Evolutionary conservation across 768 basidiomycete species (phyloP), one percentile per base, ranked within the genome.

Genomic region (Xerocomus spinulosus): DNA sequence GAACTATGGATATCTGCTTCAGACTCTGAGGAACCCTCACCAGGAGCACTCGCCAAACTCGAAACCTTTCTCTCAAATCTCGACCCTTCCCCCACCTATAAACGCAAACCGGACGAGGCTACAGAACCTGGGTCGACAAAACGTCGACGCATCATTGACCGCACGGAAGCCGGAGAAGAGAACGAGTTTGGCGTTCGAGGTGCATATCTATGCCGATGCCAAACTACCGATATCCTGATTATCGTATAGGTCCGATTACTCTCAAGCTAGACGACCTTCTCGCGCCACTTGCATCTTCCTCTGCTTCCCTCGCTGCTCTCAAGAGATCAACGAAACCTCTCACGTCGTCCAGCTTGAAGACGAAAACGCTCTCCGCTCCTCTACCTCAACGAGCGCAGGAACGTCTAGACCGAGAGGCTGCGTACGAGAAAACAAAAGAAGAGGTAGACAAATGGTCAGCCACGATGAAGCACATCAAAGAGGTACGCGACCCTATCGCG

Each of bases 361-460:
- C 69, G 20, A 75, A 77, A 51, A 73, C 85, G 0, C 74, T 95
- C 6, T 70, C 90, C 4, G 91, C 90, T 0, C 95, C 95, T 0
- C 72, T 99, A 0, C 92, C 92, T 9, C 83, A 85, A 18, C 79
- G 92, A 26, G 80, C 85, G 0, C 90, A 96, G 63, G 93, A 96
- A 51, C 84, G 88, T 36, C 71, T 97, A 1, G 92, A 96, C 56
- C 83, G 95, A 41, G 84, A 92, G 62, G 95, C 93, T 8, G 95
- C 95, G 0, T 96, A 95, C 62, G 92, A 93, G 58, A 79, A 88
- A 67, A 97, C 94, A 4, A 92, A 90, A 62, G 78, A 80, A 52
- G 94, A 97, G 65, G 86, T 95, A 2, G 82, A 88, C 53, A 96
- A 95, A 72, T 98, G 95, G 96, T 80, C 80, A 23, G 82, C 80